Evolutionary conservation across 2,329 filamentous ascomycete genomes (phyloP).

Genomic region (Seiridium unicorne): DNA sequence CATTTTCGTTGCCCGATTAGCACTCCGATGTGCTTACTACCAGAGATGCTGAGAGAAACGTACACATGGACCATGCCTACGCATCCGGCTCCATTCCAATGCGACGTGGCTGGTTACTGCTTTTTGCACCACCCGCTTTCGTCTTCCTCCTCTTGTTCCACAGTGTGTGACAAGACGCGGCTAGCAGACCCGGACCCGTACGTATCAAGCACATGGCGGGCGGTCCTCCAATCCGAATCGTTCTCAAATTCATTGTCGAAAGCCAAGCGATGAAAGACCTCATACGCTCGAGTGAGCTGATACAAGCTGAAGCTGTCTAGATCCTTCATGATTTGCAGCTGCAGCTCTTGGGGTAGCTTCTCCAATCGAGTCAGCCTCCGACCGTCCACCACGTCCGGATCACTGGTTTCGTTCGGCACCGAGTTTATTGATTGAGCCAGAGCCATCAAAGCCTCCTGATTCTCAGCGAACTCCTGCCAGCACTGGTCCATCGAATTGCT

Average conservation of each 20-base stretch:
- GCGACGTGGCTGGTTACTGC: not conserved
- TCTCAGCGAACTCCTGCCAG: not conserved
- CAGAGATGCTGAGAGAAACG: not conserved
- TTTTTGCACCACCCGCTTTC: not conserved
- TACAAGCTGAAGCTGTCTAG: not conserved
- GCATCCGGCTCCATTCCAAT: not conserved
- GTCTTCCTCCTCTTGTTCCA: not conserved
- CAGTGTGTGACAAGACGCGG: not conserved
- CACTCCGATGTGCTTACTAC: not conserved
- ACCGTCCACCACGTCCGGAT: constrained; percentile 11
- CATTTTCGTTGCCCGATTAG: not conserved
- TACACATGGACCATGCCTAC: not conserved
- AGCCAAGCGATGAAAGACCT: not conserved
- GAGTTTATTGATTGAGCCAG: not conserved
- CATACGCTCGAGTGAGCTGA: not conserved
- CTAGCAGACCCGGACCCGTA: too few species aligned
- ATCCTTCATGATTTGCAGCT: not conserved
- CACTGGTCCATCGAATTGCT: not conserved
- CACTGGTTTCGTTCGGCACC: not conserved
- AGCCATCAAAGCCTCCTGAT: not conserved
- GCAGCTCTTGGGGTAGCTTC: constrained; percentile 21
- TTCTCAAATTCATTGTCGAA: not conserved
- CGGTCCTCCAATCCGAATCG: not conserved
- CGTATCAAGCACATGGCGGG: not conserved
- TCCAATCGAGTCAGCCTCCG: constrained; percentile 20